phyloP scores from a whole-genome alignment of 1,284 basidiomycete genomes.

The Malassezia restricta region DNA sequence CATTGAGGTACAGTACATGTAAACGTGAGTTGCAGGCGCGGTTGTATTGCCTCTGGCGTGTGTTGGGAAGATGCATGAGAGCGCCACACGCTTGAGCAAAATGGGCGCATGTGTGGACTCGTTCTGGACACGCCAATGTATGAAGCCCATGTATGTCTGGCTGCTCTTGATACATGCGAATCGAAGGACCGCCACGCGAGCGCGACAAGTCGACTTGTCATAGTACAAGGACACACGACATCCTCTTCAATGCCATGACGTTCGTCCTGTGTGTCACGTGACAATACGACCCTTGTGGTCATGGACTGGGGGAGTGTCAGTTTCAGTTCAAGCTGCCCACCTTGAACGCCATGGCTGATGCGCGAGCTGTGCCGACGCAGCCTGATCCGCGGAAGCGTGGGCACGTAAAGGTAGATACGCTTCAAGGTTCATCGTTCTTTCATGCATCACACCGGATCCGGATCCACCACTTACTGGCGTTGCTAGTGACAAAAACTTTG shows the following conservation, averaged over 20 bases:
- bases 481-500: constrained; percentile 40
- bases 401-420: constrained; percentile 11
- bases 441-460: constrained; percentile 23
- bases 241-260: too few relatives aligned
- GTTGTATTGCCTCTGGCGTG: constrained; percentile 17
- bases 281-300: neutral
- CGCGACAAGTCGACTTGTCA: too few relatives aligned
- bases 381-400: constrained; percentile 18
- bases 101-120: too few relatives aligned
- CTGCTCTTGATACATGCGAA: too few relatives aligned
- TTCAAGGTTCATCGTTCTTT: neutral
- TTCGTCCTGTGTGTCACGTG: constrained; percentile 8
- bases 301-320: neutral
- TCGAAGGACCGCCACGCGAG: too few relatives aligned
- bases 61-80: too few relatives aligned
- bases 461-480: constrained; percentile 35
- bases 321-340: neutral
- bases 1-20: constrained; percentile 52
- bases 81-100: too few relatives aligned
- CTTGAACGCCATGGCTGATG: neutral
- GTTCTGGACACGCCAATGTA: too few relatives aligned
- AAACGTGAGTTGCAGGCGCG: constrained; percentile 34
- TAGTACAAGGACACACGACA: too few relatives aligned
- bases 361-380: neutral
- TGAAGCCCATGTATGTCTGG: too few relatives aligned